Percentiles rank a stretch among this genome's conserved stretches.
Evolutionary conservation across 768 basidiomycete genomes (phyloP).

Genomic region (Ramaria sp.): DNA sequence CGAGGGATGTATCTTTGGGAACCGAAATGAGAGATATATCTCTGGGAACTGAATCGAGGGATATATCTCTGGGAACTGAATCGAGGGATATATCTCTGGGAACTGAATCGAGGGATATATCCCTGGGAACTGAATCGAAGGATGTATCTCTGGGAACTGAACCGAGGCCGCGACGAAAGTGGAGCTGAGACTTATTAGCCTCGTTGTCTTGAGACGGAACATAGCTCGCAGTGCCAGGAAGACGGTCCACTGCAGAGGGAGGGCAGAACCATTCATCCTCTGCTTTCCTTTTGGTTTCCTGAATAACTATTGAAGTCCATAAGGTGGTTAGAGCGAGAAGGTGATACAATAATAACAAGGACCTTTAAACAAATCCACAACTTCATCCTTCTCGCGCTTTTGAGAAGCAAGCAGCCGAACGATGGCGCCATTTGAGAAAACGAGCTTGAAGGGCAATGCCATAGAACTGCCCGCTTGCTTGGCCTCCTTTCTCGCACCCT

Average conservation of each 20-base stretch:
- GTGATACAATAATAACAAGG: not conserved
- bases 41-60: not conserved
- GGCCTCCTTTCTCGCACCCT: not conserved
- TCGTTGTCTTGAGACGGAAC: no score
- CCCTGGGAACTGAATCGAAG: no score
- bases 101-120: no score
- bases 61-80: no score
- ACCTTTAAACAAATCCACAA: constrained; percentile 4
- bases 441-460: not conserved
- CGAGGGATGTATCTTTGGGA: not conserved
- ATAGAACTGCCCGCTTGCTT: not conserved
- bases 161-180: no score
- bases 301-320: not conserved
- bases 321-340: not conserved
- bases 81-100: no score
- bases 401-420: not conserved
- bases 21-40: no score
- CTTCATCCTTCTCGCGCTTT: not conserved
- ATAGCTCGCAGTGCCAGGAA: no score
- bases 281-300: not conserved
- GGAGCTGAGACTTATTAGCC: no score
- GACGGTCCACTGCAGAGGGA: not conserved
- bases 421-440: not conserved
- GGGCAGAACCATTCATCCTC: not conserved
- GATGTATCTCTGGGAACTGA: no score